phyloP scores from a whole-genome alignment of 441 rosid genomes.

The Populus hybrid region DNA sequence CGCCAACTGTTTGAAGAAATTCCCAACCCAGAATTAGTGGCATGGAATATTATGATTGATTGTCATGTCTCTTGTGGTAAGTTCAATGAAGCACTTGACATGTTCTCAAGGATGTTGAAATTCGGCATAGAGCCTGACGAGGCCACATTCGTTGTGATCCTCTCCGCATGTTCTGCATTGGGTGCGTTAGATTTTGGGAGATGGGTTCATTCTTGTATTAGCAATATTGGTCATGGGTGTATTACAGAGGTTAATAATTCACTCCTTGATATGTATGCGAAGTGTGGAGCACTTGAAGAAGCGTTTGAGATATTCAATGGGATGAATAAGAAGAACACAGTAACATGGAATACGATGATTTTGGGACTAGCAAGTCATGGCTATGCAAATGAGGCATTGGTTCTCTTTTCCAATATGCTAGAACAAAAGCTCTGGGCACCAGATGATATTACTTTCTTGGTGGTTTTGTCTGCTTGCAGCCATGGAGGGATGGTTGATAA shows the following conservation, averaged over 20 bases:
- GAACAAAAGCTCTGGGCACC: constrained; percentile 12
- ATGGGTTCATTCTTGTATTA: constrained; percentile 21
- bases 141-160: constrained; percentile 18
- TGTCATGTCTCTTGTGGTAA: constrained; percentile 43
- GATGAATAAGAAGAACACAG: constrained; percentile 9
- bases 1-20: constrained; percentile 43
- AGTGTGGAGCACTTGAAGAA: constrained; percentile 20
- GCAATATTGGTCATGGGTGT: neutral
- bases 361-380: constrained; percentile 20
- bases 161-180: constrained; percentile 11
- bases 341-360: constrained; percentile 26
- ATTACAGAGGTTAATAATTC: constrained; percentile 17
- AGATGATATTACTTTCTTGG: constrained; percentile 21
- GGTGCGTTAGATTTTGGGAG: constrained; percentile 17
- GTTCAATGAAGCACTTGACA: constrained; percentile 35
- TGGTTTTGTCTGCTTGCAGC: constrained; percentile 22
- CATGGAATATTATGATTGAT: constrained; percentile 54
- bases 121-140: constrained; percentile 18
- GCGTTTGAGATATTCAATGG: constrained; percentile 11
- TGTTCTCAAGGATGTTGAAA: constrained; percentile 42
- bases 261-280: constrained; percentile 24
- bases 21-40: constrained; percentile 50
- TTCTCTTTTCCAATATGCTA: constrained; percentile 13
- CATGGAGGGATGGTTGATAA: constrained; percentile 22
- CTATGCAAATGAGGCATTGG: constrained; percentile 12